A percentile compares a stretch with the other conserved stretches of the same genome.
Conservation (phyloP, 345 rosid species). For the Brassica nigra region DNA sequence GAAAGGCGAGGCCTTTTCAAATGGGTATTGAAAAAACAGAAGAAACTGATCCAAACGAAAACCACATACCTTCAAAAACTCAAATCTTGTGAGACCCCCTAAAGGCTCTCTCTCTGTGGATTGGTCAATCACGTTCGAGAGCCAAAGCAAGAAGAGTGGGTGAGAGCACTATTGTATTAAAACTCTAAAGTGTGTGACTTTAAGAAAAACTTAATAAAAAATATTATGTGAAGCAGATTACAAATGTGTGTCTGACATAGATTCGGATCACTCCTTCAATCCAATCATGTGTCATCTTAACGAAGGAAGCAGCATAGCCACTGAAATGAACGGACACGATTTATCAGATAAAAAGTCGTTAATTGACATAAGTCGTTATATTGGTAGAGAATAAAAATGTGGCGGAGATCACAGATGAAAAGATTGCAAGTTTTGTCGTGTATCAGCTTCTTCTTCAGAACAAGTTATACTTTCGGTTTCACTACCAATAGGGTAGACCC, state of each 20-base stretch:
- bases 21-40: neutral
- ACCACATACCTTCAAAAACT: conserved; percentile 29
- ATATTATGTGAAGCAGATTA: conserved; percentile 31
- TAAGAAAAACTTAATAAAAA: neutral
- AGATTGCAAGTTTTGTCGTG: conserved; percentile 1
- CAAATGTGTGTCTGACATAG: conserved; percentile 39
- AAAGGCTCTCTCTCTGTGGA: neutral
- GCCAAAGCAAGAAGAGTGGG: conserved; percentile 13
- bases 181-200: neutral
- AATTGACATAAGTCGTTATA: conserved; percentile 16
- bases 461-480: neutral
- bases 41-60: conserved; percentile 4
- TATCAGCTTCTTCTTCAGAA: neutral
- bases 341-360: conserved; percentile 26
- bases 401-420: conserved; percentile 34
- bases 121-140: conserved; percentile 22
- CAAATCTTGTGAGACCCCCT: conserved; percentile 3
- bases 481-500: conserved; percentile 11
- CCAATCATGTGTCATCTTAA: conserved; percentile 24
- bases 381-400: conserved; percentile 20
- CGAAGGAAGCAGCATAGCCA: conserved; percentile 40
- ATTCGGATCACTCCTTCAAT: conserved; percentile 33
- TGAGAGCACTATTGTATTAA: conserved; percentile 11
- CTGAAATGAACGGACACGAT: conserved; percentile 35
- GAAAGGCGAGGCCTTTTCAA: conserved; percentile 28